A percentile compares a stretch with the other conserved stretches of the same genome.
phyloP scores from a whole-genome alignment of 345 rosid species.

The Hypericum androsaemum region DNA sequence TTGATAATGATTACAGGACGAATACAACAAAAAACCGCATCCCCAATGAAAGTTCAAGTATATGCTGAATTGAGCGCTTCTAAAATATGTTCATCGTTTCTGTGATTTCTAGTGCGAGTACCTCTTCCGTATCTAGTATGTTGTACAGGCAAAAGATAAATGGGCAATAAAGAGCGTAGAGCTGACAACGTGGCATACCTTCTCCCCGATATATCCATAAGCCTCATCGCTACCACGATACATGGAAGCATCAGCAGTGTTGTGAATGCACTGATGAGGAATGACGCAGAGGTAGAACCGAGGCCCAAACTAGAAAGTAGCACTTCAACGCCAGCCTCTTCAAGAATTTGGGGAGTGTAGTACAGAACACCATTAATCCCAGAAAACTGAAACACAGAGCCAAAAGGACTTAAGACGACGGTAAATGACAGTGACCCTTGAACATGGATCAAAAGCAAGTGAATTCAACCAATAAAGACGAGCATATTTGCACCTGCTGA shows the following conservation, averaged over 20 bases:
- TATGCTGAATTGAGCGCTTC: no score
- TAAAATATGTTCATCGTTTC: no score
- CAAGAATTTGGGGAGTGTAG: constrained; percentile 98
- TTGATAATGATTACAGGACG: no score
- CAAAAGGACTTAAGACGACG: no score
- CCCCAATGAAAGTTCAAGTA: no score
- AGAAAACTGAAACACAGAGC: constrained; percentile 46
- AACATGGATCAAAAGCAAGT: no score
- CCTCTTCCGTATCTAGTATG: no score
- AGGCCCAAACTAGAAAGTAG: constrained; percentile 67
- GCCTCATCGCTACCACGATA: constrained; percentile 80
- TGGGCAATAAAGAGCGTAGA: no score
- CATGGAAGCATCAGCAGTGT: constrained; percentile 93
- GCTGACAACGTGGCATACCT: constrained; percentile 28
- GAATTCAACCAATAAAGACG: neutral
- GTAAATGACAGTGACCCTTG: no score
- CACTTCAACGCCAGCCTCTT: constrained; percentile 82
- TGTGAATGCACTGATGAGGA: constrained; percentile 84
- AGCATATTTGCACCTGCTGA: neutral
- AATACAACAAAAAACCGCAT: no score
- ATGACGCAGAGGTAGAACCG: constrained; percentile 68
- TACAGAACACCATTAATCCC: constrained; percentile 94
- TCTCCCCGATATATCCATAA: constrained; percentile 91
- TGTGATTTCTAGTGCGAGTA: no score
- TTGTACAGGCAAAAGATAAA: no score